Base-by-base conservation (phyloP, 257 asterid genomes). In the Rhazya stricta region DNA sequence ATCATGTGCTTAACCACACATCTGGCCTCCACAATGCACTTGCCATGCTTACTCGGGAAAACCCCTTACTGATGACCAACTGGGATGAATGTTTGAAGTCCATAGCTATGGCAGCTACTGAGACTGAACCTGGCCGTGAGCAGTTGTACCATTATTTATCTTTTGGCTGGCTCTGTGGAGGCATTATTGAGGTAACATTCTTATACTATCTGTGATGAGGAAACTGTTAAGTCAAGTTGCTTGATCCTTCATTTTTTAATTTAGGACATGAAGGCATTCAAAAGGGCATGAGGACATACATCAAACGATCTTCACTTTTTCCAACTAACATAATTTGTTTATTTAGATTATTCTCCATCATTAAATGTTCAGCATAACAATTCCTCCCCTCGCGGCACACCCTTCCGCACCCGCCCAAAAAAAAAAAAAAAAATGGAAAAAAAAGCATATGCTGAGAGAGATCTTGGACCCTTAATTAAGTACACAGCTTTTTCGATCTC, bases 1-100 rank as follows among this genome's bases (percentile, higher is more conserved):
- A 94, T 83, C 99, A 94, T 67, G 97, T 90, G 89, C 99, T 94
- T 60, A 94, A 92, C 85, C 99, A 94, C 85, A 92, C 99, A 72
- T 83, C 97, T 73, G 99, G 99, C 73, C 81, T 94, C 86, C 99
- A 90, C 78, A 94, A 92, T 79, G 96, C 97, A 80, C 66, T 92
- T 86, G 91, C 85, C 71, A 79, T 77, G 80, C 81, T 87, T 65
- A 73, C 88, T 36, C 91, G 84, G 21, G 97, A 92, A 81, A 90
- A 90, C 80, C 98, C 97, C 67, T 78, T 94, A 18, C 82, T 89
- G 41, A 84, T 92, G 89, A 77, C 90, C 67, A 86, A 92, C 80
- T 94, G 96, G 96, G 94, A 94, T 42, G 93, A 89, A 82, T 94
- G 97, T 73, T 79, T 94, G 79, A 87, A 88, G 62, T 80, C 79